Percentiles rank a stretch among this genome's conserved stretches.
Conservation (phyloP, 2,329 filamentous ascomycete genomes). For the Pseudogymnoascus sp. region DNA sequence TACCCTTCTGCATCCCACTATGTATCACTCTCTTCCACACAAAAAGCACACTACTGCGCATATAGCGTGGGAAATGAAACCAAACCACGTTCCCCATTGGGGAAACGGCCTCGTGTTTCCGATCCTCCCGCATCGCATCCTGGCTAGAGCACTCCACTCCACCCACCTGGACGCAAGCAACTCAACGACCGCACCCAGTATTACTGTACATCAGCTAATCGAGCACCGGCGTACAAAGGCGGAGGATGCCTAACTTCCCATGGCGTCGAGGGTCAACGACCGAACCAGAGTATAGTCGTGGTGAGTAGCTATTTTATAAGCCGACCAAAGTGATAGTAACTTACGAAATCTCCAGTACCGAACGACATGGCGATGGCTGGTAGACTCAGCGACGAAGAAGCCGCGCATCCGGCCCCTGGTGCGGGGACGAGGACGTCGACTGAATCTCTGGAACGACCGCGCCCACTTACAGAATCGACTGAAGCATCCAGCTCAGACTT, state of each 20-base stretch:
- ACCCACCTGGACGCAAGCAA: neutral
- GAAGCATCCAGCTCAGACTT: neutral
- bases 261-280: neutral
- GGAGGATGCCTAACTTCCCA: neutral
- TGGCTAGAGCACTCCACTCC: neutral
- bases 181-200: neutral
- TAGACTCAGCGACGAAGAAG: slow-evolving; percentile 17
- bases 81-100: neutral
- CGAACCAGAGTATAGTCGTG: neutral
- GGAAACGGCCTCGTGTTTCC: neutral
- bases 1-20: neutral
- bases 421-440: slow-evolving; percentile 14
- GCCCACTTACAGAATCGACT: neutral
- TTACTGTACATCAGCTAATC: neutral
- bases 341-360: neutral
- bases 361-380: neutral
- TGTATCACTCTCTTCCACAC: neutral
- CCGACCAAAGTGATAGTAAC: neutral
- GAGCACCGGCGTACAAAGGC: neutral
- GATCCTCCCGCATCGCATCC: slow-evolving; percentile 5
- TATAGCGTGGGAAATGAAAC: neutral
- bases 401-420: slow-evolving; percentile 14
- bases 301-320: neutral
- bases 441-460: neutral
- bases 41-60: neutral